Percentiles rank a stretch among this genome's conserved stretches.
phyloP scores from a whole-genome alignment of 1,284 basidiomycete genomes.

The Microbotryum lychnidis-dioicae region DNA sequence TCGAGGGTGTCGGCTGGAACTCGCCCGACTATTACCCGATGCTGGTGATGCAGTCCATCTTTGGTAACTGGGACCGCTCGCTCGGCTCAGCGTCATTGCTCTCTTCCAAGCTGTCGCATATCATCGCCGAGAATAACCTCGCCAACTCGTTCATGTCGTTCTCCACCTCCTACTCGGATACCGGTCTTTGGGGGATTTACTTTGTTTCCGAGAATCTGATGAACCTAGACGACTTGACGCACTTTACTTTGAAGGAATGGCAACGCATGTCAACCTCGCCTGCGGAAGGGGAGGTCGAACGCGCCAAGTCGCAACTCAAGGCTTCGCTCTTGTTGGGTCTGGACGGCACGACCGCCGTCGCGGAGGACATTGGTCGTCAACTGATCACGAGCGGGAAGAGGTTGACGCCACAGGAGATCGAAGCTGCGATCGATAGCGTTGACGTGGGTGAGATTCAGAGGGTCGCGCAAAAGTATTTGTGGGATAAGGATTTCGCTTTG shows the following conservation, averaged over 20 bases:
- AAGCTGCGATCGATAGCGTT: conserved; percentile 84
- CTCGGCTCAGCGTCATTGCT: conserved; percentile 84
- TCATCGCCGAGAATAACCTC: conserved; percentile 87
- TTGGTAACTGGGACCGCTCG: conserved; percentile 99
- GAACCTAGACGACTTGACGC: conserved; percentile 86
- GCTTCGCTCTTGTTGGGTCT: conserved; percentile 81
- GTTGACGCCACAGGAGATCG: conserved; percentile 87
- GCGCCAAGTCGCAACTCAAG: conserved; percentile 96
- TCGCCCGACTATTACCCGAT: conserved; percentile 99
- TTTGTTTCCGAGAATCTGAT: conserved; percentile 78
- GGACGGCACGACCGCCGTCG: conserved; percentile 91
- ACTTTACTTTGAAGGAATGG: conserved; percentile 97
- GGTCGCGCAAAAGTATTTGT: conserved; percentile 91
- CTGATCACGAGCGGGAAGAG: conserved; percentile 84
- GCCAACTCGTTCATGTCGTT: conserved; percentile 99
- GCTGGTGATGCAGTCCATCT: conserved; percentile 96
- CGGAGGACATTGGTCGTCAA: conserved; percentile 97
- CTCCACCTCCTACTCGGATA: conserved; percentile 99
- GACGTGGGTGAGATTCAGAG: conserved; percentile 83
- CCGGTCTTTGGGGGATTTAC: conserved; percentile 99
- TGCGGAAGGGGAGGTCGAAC: conserved; percentile 73
- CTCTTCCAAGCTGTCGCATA: conserved; percentile 83
- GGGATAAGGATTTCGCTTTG: conserved; percentile 84
- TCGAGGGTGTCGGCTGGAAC: conserved; percentile 96
- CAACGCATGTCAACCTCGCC: conserved; percentile 87